Evolutionary conservation across 228 moss, liverwort and hornwort species (phyloP), one percentile per base, ranked within the genome.

Genomic region (Sphagnum magellanicum): DNA sequence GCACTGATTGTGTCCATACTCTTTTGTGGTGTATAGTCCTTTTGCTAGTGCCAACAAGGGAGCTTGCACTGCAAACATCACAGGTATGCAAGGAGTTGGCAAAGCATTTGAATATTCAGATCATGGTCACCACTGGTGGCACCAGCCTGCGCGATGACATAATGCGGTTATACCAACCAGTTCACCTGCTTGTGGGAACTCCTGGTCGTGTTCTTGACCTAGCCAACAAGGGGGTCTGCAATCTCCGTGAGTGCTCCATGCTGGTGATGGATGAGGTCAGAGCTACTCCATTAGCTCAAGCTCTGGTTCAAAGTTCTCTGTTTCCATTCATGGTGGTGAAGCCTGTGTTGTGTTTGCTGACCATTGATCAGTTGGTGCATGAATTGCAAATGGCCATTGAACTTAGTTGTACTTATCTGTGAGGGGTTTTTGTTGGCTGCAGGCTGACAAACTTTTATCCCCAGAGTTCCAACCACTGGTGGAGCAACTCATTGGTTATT

Each of bases 41-140:
- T 70, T 87, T 98, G 70, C 79, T 98, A 74, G 98, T 98, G 50
- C 98, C 98, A 62, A 98, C 98, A 17, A 90, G 98, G 73, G 98
- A 98, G 82, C 90, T 98, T 10, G 98, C 98, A 55, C 84, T 98
- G 48, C 98, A 98, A 85, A 98, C 98, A 48, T 98, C 98, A 65
- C 98, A 98, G 78, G 98, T 98, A 70, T 98, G 98, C 83, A 98
- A 98, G 81, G 98, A 98, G 81, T 86, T 98, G 60, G 98, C 98
- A 50, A 98, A 98, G 83, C 98, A 98, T 61, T 80, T 98, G 88
- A 93, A 91, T 60, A 98, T 98, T 71, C 98, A 98, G 81, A 91
- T 98, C 72, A 98, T 98, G 98, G 98, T 98, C 16, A 98, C 98
- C 32, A 98, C 98, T 63, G 98, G 98, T 70, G 98, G 98, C 63